Percentiles rank a stretch among this genome's conserved stretches.
Evolutionary conservation across 257 asterid species (phyloP).

Genomic region (Nicotiana tomentosiformis): DNA sequence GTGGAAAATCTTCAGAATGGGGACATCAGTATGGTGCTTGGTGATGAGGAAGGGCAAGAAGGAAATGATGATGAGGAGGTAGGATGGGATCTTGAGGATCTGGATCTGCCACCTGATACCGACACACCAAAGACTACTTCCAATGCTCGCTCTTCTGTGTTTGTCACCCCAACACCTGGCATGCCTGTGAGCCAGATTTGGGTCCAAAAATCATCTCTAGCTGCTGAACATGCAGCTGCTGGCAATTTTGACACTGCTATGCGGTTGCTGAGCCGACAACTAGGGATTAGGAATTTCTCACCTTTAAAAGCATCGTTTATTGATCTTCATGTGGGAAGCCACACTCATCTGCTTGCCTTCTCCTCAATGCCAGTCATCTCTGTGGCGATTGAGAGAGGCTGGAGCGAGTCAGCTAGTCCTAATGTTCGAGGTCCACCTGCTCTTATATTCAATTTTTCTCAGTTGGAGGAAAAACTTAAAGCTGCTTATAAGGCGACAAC

Average conservation of each 20-base stretch:
- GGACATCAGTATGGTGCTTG: conserved; percentile 33
- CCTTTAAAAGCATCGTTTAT: conserved; percentile 59
- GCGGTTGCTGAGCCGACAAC: conserved; percentile 79
- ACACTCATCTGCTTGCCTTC: conserved; percentile 64
- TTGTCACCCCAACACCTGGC: conserved; percentile 75
- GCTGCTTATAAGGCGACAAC: conserved; percentile 78
- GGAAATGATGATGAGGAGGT: conserved; percentile 45
- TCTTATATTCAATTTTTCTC: conserved; percentile 55
- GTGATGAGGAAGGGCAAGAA: conserved; percentile 43
- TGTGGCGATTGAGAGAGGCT: conserved; percentile 72
- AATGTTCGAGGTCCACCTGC: conserved; percentile 80
- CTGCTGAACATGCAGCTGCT: conserved; percentile 94
- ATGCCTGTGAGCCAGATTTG: conserved; percentile 95
- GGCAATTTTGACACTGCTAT: conserved; percentile 90
- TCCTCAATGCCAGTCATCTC: conserved; percentile 63
- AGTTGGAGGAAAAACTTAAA: conserved; percentile 69
- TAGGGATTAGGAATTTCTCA: conserved; percentile 64
- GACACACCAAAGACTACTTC: conserved; percentile 62
- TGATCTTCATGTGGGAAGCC: conserved; percentile 78
- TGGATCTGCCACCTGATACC: conserved; percentile 77
- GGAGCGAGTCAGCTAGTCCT: conserved; percentile 66
- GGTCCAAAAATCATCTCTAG: conserved; percentile 84
- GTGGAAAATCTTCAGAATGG: conserved; percentile 53
- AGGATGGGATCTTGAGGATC: conserved; percentile 97
- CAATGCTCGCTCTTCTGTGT: conserved; percentile 51